phyloP scores from a whole-genome alignment of 352 stramenopile genomes.

The Elongisporangium prolatum region DNA sequence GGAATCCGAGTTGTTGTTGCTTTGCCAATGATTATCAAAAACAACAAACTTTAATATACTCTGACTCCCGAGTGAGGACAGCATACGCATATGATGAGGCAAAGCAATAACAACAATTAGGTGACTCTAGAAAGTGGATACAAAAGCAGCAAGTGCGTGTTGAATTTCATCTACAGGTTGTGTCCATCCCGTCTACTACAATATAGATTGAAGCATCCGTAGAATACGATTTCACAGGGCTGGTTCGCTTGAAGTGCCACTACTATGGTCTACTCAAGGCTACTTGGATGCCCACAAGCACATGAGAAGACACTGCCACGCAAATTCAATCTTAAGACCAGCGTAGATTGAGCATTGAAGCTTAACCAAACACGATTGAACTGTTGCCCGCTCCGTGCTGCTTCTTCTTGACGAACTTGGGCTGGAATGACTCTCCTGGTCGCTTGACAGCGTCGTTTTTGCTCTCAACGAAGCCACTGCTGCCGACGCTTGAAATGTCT shows the following conservation, averaged over 20 bases:
- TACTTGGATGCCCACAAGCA: background rate
- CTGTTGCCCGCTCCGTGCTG: conserved; percentile 66
- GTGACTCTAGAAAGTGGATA: background rate
- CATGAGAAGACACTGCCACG: background rate
- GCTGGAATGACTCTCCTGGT: conserved; percentile 34
- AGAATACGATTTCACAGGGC: no score
- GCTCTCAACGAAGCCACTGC: conserved; percentile 41
- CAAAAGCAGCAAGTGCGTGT: background rate
- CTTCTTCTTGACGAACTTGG: conserved; percentile 72
- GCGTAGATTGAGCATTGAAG: background rate
- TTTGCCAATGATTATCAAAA: conserved; percentile 51
- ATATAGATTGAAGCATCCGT: no score
- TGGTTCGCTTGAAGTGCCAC: no score
- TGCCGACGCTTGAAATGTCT: conserved; percentile 40
- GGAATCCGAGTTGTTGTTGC: conserved; percentile 2
- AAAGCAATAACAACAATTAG: conserved; percentile 14
- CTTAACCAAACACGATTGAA: conserved; percentile 82
- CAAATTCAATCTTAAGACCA: background rate
- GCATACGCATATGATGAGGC: conserved; percentile 40
- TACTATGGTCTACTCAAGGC: no score
- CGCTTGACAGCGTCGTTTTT: conserved; percentile 46
- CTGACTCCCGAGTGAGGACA: conserved; percentile 65
- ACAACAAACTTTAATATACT: conserved; percentile 86
- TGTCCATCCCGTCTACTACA: no score
- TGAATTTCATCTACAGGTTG: conserved; percentile 1